Percentiles rank a stretch among this genome's conserved stretches.
Evolutionary conservation across 371 early-diverging fungal species (phyloP).

Genomic region (Conidiobolus incongruus): DNA sequence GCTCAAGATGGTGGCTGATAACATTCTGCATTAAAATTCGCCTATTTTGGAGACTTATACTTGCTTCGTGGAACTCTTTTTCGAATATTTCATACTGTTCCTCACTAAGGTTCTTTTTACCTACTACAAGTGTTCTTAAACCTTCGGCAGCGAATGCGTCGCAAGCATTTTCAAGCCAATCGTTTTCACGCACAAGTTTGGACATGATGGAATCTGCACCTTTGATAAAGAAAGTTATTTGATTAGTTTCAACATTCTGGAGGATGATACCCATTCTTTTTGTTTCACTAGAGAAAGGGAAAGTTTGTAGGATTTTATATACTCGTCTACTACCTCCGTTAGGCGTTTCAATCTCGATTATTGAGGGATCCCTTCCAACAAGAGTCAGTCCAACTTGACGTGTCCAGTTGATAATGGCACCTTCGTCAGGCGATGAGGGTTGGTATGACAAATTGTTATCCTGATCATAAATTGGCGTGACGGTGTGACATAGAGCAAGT

Average conservation of each 20-base stretch:
- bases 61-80: constrained; percentile 33
- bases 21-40: neutral
- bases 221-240: constrained; percentile 24
- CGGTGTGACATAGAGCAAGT: constrained; percentile 39
- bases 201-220: constrained; percentile 35
- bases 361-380: constrained; percentile 16
- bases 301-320: constrained; percentile 14
- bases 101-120: constrained; percentile 30
- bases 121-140: constrained; percentile 51
- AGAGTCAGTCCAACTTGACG: constrained; percentile 43
- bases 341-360: constrained; percentile 10
- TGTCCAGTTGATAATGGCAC: constrained; percentile 52
- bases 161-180: constrained; percentile 5
- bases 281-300: constrained; percentile 20
- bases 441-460: constrained; percentile 19
- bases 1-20: constrained; percentile 18
- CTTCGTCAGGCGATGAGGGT: constrained; percentile 68
- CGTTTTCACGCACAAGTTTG: constrained; percentile 13
- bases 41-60: constrained; percentile 30
- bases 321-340: neutral
- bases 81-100: constrained; percentile 40
- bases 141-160: constrained; percentile 18
- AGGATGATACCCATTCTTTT: constrained; percentile 27
- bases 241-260: constrained; percentile 10
- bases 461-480: constrained; percentile 22